A percentile compares a stretch with the other conserved stretches of the same genome.
Conservation (phyloP, 2,329 filamentous ascomycete species). For the Penicillium sp. region DNA sequence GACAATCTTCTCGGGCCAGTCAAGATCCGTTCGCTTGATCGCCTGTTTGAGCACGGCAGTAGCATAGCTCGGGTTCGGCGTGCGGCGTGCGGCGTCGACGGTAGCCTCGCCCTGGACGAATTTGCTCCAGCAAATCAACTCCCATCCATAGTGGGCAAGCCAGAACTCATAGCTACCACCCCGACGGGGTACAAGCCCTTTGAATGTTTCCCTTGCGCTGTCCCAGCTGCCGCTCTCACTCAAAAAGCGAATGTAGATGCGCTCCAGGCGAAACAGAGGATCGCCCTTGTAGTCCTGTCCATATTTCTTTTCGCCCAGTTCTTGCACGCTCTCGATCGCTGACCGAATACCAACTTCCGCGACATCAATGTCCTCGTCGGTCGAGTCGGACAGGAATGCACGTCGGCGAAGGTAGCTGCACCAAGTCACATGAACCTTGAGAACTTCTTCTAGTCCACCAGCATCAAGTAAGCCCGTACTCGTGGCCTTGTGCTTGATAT, state of each 20-base stretch:
- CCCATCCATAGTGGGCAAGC: slow-evolving; percentile 89
- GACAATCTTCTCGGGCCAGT: slow-evolving; percentile 55
- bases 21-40: slow-evolving; percentile 53
- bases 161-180: slow-evolving; percentile 89
- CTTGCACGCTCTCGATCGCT: slow-evolving; percentile 80
- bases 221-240: slow-evolving; percentile 79
- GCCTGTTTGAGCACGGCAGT: slow-evolving; percentile 77
- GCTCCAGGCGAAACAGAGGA: slow-evolving; percentile 82
- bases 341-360: slow-evolving; percentile 87
- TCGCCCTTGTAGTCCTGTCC: slow-evolving; percentile 81
- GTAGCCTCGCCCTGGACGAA: slow-evolving; percentile 56
- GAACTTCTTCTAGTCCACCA: slow-evolving; percentile 80
- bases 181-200: slow-evolving; percentile 67
- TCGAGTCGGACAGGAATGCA: slow-evolving; percentile 72
- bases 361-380: slow-evolving; percentile 82
- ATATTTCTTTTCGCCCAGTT: slow-evolving; percentile 75
- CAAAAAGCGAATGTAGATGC: slow-evolving; percentile 88
- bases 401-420: slow-evolving; percentile 88
- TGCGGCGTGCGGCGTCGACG: slow-evolving; percentile 56
- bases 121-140: slow-evolving; percentile 72
- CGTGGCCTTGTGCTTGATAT: slow-evolving; percentile 90
- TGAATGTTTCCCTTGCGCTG: slow-evolving; percentile 76
- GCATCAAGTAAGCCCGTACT: slow-evolving; percentile 81
- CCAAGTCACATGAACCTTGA: slow-evolving; percentile 93
- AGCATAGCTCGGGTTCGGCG: slow-evolving; percentile 69